phyloP scores from a whole-genome alignment of 768 basidiomycete genomes.

The Myochromella boudieri region DNA sequence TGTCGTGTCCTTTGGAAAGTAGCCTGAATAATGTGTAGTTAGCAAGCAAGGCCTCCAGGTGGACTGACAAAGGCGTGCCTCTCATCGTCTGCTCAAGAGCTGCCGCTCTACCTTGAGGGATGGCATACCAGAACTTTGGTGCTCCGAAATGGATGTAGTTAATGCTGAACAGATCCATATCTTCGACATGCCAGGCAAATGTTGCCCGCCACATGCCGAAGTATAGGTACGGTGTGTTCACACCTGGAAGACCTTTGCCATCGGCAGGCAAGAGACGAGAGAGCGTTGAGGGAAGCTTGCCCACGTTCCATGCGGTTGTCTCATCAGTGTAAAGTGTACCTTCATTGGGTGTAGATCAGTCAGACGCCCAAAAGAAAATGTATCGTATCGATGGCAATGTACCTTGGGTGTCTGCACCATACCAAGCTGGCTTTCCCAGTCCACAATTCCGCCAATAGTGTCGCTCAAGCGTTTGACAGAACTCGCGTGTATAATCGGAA shows the following conservation, averaged over 20 bases:
- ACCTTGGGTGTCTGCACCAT: conserved; percentile 96
- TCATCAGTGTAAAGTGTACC: conserved; percentile 73
- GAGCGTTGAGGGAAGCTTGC: conserved; percentile 81
- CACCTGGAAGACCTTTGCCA: conserved; percentile 80
- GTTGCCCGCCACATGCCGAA: conserved; percentile 99
- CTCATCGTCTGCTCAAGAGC: conserved; percentile 90
- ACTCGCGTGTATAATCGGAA: conserved; percentile 84
- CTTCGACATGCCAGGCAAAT: conserved; percentile 99
- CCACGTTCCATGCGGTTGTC: conserved; percentile 93
- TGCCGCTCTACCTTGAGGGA: conserved; percentile 82
- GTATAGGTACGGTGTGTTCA: conserved; percentile 96
- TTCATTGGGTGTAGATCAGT: conserved; percentile 22
- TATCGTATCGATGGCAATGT: conserved; percentile 26
- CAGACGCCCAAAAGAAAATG: not conserved
- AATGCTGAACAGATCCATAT: conserved; percentile 98
- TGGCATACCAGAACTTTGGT: conserved; percentile 95
- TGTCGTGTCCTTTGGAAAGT: conserved; percentile 86
- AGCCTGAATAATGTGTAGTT: conserved; percentile 44
- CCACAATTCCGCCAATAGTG: conserved; percentile 92
- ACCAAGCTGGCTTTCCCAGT: conserved; percentile 90
- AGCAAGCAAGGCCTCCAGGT: conserved; percentile 5
- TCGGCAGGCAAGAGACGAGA: conserved; percentile 73
- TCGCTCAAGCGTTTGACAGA: conserved; percentile 84
- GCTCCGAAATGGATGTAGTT: conserved; percentile 99
- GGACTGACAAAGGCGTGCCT: conserved; percentile 42